phyloP scores from a whole-genome alignment of 2,329 filamentous ascomycete species.

The Verticillium nonalfalfae region DNA sequence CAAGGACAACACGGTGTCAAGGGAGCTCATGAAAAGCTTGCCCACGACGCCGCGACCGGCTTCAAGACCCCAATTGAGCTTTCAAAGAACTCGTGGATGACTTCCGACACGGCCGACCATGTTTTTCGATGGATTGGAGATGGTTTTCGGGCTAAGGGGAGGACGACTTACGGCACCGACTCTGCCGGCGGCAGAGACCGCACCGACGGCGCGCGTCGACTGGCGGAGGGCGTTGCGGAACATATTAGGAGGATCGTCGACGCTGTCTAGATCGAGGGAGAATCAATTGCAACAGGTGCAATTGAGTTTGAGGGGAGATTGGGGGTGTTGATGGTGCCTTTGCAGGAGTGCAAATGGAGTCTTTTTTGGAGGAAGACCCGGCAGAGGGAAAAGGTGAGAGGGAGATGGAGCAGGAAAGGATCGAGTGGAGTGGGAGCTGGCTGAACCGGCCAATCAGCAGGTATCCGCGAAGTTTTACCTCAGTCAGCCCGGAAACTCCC shows the following conservation, averaged over 20 bases:
- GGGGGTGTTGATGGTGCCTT: slow-evolving; percentile 43
- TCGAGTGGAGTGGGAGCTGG: slow-evolving; percentile 13
- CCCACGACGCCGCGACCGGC: slow-evolving; percentile 8
- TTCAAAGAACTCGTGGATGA: slow-evolving; percentile 23
- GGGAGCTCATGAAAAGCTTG: slow-evolving; percentile 28
- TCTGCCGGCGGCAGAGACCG: slow-evolving; percentile 86
- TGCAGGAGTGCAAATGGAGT: slow-evolving; percentile 37
- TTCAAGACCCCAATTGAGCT: slow-evolving; percentile 29
- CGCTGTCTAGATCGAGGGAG: slow-evolving; percentile 42
- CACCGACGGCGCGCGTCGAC: slow-evolving; percentile 90
- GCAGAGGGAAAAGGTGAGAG: slow-evolving; percentile 34
- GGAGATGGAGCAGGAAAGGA: slow-evolving; percentile 14
- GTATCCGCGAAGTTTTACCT: slow-evolving; percentile 9
- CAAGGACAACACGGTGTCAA: slow-evolving; percentile 19
- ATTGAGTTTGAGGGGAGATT: slow-evolving; percentile 58
- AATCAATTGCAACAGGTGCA: slow-evolving; percentile 59
- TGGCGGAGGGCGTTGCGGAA: slow-evolving; percentile 98
- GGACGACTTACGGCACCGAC: slow-evolving; percentile 81
- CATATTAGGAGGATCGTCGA: slow-evolving; percentile 61
- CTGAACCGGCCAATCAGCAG: slow-evolving; percentile 1
- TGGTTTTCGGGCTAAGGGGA: slow-evolving; percentile 25
- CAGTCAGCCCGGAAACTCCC: slow-evolving; percentile 13
- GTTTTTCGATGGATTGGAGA: slow-evolving; percentile 39
- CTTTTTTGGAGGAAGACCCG: slow-evolving; percentile 30
- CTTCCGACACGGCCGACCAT: slow-evolving; percentile 29